These are phyloP conservation scores for Irpex sp. DNA, from an alignment of 1,284 basidiomycete species.

Conservation along the genomic window DNA sequence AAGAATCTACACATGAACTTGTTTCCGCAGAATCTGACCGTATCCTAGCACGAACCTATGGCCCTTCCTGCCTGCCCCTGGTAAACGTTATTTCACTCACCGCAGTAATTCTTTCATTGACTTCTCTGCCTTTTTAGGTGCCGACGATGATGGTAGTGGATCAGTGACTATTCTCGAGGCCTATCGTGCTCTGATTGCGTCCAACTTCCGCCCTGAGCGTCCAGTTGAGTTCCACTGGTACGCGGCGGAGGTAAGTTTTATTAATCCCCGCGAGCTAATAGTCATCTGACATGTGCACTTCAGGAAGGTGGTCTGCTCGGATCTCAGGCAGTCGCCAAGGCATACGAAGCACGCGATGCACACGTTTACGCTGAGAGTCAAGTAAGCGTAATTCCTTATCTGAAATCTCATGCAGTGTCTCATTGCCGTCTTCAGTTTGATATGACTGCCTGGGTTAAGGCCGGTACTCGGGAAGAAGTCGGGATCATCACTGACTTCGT, in stretches of 20 bases:
- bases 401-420: conserved; percentile 11
- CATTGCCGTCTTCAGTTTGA: conserved; percentile 59
- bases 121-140: conserved; percentile 30
- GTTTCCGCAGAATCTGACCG: conserved; percentile 12
- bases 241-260: conserved; percentile 69
- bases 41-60: conserved; percentile 71
- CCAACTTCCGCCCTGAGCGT: conserved; percentile 73
- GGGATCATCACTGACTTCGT: conserved; percentile 91
- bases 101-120: conserved; percentile 6
- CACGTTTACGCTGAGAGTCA: conserved; percentile 89
- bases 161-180: conserved; percentile 90
- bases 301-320: conserved; percentile 94
- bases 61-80: conserved; percentile 88
- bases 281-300: conserved; percentile 7
- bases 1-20: conserved; percentile 9
- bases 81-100: conserved; percentile 33
- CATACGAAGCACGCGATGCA: conserved; percentile 62
- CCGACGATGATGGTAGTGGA: conserved; percentile 91
- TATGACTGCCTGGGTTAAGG: conserved; percentile 97
- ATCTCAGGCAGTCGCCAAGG: conserved; percentile 84
- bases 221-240: conserved; percentile 97
- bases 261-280: conserved; percentile 7
- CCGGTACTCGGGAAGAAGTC: conserved; percentile 81
- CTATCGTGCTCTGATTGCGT: conserved; percentile 79
- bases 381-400: conserved; percentile 36